Evolutionary conservation across 1,284 basidiomycete species (phyloP).

Genomic region (Leccinum cinnamomeum): DNA sequence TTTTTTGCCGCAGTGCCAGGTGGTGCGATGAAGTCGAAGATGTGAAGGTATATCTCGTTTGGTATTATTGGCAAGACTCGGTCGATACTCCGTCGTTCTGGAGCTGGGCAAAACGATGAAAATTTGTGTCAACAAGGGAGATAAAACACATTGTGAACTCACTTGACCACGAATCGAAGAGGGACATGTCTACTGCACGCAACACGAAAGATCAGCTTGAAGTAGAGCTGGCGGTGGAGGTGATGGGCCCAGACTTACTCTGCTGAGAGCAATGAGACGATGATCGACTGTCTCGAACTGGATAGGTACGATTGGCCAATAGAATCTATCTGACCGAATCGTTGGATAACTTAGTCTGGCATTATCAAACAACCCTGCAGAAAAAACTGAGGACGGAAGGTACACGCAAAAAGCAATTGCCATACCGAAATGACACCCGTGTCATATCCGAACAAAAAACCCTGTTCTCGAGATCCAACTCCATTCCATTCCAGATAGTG

Average conservation of each 20-base stretch:
- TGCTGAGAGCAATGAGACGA: slow-evolving; percentile 77
- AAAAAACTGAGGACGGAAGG: neutral
- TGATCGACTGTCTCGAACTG: slow-evolving; percentile 68
- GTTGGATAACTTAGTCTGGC: slow-evolving; percentile 70
- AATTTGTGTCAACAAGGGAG: neutral
- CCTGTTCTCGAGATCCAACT: slow-evolving; percentile 34
- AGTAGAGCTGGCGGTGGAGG: too few species aligned
- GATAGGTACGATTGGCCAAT: slow-evolving; percentile 56
- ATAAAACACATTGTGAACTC: neutral
- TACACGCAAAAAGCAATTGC: neutral
- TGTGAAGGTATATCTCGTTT: too few species aligned
- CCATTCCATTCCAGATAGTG: neutral
- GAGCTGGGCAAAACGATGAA: neutral
- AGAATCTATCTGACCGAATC: slow-evolving; percentile 58
- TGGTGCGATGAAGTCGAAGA: neutral
- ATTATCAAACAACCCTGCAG: slow-evolving; percentile 75
- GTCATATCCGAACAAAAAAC: slow-evolving; percentile 67
- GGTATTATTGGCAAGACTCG: too few species aligned
- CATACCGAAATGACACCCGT: slow-evolving; percentile 66
- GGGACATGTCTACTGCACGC: neutral
- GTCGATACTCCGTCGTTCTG: too few species aligned
- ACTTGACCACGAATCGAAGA: neutral
- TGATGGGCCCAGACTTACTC: slow-evolving; percentile 60
- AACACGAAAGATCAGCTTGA: too few species aligned
- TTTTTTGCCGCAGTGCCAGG: neutral